Base-by-base conservation (phyloP, 1,139 yeast genomes). In the Sugiyamaella xylanicola region DNA sequence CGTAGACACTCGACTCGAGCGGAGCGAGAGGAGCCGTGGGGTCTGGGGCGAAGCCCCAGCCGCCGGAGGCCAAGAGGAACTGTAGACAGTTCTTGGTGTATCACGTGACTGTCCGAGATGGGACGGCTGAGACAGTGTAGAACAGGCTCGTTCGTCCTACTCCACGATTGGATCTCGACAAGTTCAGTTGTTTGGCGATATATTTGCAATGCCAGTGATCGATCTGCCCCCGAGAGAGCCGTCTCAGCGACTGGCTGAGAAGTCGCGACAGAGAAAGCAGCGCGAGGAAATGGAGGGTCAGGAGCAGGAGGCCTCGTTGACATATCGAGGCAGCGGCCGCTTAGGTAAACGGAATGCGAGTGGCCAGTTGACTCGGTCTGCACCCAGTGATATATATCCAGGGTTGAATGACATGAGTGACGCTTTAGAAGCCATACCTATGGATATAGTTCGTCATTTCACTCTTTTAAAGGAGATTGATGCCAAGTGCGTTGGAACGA, bases 341-440 rank as follows among this genome's bases (percentile, higher is more conserved):
- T 4, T n/a, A 20, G 35, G 7, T n/a, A 16, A 4, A 8, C 21
- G 15, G 4, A 13, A 22, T 16, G 27, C 16, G 16, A 21, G 16
- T 29, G 41, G 41, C 21, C 50, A 46, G 22, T 16, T 27, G 32
- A 19, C 36, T 25, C 48, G 48, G 13, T 27, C 40, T 4, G 37
- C 48, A 11, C 53, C 53, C 11, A 22, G 29, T 11, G 62, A 57
- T 25, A 37, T 84, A 48, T 80, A 83, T 61, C 96, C 97, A 0
- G 99, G 98, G 0, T 77, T 93, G 56, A 93, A 92, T 72, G 99
- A 93, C 68, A 82, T 93, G 56, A 80, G 89, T 46, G 99, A 93
- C 74, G 95, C 93, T 1, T 81, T 93, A 59, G 96, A 91, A 69
- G 97, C 97, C 27, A 78, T 92, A 62, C 99, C 99, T 1, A 68